Evolutionary conservation across 2,329 filamentous ascomycete genomes (phyloP).

Genomic region (Gyromitra esculenta): DNA sequence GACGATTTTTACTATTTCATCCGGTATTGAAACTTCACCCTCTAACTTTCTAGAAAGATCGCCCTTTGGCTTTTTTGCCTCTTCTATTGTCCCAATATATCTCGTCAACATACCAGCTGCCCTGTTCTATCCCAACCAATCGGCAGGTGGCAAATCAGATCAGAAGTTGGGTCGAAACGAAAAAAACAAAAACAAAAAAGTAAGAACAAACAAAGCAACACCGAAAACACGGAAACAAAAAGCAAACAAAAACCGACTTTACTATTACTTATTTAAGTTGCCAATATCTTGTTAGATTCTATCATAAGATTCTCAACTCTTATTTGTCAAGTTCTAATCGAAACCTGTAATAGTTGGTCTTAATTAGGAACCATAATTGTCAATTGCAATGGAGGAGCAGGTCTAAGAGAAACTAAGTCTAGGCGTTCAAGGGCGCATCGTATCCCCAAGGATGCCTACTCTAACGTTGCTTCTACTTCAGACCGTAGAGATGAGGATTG

Average conservation of each 20-base stretch:
- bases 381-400: too few species aligned
- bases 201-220: background rate
- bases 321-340: background rate
- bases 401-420: too few species aligned
- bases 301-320: background rate
- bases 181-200: background rate
- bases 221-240: background rate
- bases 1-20: background rate
- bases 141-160: conserved; percentile 3
- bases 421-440: too few species aligned
- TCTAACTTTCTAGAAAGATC: background rate
- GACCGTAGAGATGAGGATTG: too few species aligned
- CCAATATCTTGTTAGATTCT: background rate
- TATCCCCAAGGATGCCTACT: too few species aligned
- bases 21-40: background rate
- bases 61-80: background rate
- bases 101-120: background rate
- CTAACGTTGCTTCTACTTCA: too few species aligned
- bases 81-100: background rate
- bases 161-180: background rate
- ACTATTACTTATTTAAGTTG: background rate
- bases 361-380: too few species aligned
- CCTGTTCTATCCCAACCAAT: background rate
- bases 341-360: too few species aligned
- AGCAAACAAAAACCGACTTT: background rate